Conservation (phyloP, 805 yeast genomes). For the Wickerhamiella occidentalis region DNA sequence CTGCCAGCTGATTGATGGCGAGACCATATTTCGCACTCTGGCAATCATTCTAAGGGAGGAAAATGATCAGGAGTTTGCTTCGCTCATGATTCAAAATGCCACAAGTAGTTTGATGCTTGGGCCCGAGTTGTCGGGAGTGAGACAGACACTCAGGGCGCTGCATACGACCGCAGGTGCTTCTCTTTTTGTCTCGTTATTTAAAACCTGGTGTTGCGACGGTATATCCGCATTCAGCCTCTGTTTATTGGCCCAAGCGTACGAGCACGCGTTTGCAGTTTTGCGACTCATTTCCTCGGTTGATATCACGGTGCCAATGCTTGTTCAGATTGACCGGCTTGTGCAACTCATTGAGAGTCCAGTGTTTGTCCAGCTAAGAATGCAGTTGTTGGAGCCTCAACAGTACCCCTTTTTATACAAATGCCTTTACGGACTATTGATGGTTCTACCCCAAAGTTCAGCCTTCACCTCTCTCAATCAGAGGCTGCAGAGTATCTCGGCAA, state of each 20-base stretch:
- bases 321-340: slow-evolving; percentile 80
- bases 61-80: slow-evolving; percentile 54
- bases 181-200: slow-evolving; percentile 64
- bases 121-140: slow-evolving; percentile 58
- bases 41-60: slow-evolving; percentile 60
- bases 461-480: slow-evolving; percentile 72
- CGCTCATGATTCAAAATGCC: slow-evolving; percentile 73
- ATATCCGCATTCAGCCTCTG: slow-evolving; percentile 82
- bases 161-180: slow-evolving; percentile 52
- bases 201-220: slow-evolving; percentile 85
- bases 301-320: slow-evolving; percentile 60
- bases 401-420: slow-evolving; percentile 76
- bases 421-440: slow-evolving; percentile 83
- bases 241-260: slow-evolving; percentile 75
- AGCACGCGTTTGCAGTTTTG: slow-evolving; percentile 71
- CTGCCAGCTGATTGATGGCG: slow-evolving; percentile 70
- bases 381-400: slow-evolving; percentile 74
- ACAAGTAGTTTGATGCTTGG: slow-evolving; percentile 79
- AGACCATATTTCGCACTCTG: slow-evolving; percentile 66
- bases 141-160: slow-evolving; percentile 52
- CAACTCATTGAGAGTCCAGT: slow-evolving; percentile 89
- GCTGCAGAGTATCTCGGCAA: slow-evolving; percentile 41
- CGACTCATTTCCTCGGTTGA: slow-evolving; percentile 74
- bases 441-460: slow-evolving; percentile 86
- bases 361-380: slow-evolving; percentile 73